These are phyloP conservation scores for Trichophyton rubrum DNA, from an alignment of 2,329 filamentous ascomycete species.

Conservation along the genomic window DNA sequence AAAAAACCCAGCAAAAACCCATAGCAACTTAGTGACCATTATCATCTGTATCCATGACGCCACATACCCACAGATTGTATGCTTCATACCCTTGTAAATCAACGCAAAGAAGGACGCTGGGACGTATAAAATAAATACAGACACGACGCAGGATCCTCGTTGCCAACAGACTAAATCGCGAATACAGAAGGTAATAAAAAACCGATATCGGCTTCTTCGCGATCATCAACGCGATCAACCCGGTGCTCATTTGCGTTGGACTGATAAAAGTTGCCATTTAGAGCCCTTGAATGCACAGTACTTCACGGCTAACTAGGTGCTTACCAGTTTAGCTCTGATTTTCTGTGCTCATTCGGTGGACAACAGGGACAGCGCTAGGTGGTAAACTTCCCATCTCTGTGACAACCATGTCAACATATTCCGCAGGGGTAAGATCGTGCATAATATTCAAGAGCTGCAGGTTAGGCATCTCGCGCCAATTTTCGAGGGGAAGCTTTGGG, in stretches of 20 bases:
- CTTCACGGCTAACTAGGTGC: not conserved
- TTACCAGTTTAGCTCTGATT: conserved; percentile 2
- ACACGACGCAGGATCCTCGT: not conserved
- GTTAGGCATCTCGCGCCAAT: conserved; percentile 47
- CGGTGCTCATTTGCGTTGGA: not conserved
- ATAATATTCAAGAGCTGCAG: conserved; percentile 60
- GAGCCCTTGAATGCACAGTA: not conserved
- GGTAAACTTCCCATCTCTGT: conserved; percentile 83
- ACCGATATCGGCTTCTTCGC: not conserved
- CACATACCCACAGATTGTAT: not conserved
- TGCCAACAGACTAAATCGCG: too few relatives aligned
- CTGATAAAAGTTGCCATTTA: not conserved
- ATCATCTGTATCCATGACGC: not conserved
- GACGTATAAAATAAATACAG: not conserved
- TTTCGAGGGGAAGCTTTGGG: conserved; percentile 31
- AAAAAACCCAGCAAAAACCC: not conserved
- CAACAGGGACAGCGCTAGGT: conserved; percentile 69
- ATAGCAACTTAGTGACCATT: not conserved
- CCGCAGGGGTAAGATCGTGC: conserved; percentile 82
- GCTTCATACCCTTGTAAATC: not conserved
- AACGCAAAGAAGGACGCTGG: not conserved
- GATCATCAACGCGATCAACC: not conserved
- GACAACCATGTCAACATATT: conserved; percentile 76
- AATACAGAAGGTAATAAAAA: too few relatives aligned
- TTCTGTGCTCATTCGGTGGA: conserved; percentile 47